These are phyloP conservation scores for Pseudopyricularia javanii DNA, from an alignment of 2,329 filamentous ascomycete species.

Conservation along the genomic window DNA sequence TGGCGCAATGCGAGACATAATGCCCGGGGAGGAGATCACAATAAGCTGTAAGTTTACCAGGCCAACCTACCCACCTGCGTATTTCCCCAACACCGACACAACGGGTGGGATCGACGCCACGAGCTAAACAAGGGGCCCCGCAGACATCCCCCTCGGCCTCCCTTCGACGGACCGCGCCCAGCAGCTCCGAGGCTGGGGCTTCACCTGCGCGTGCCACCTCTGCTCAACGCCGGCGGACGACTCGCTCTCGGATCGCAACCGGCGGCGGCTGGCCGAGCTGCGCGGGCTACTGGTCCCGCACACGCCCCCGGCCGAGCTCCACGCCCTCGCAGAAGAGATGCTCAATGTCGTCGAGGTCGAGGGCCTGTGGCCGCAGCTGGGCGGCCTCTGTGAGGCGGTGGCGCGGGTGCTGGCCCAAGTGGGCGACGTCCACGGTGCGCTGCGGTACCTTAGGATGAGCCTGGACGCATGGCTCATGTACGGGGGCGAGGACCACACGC, in stretches of 20 bases:
- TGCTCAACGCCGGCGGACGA: constrained; percentile 9
- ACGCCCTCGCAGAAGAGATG: constrained; percentile 4
- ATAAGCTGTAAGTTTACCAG: constrained; percentile 17
- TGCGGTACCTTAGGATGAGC: constrained; percentile 2
- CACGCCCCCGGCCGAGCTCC: not conserved
- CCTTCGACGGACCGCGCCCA: constrained; percentile 3
- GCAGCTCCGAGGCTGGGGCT: constrained; percentile 10
- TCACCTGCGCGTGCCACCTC: constrained; percentile 13
- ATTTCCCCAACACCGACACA: not conserved
- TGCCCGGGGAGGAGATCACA: constrained; percentile 20
- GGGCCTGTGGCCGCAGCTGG: constrained; percentile 5
- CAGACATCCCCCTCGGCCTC: constrained; percentile 10
- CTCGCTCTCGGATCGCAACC: not conserved
- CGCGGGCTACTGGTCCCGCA: not conserved
- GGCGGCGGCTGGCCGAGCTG: not conserved
- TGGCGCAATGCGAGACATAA: constrained; percentile 19
- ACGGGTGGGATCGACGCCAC: not conserved
- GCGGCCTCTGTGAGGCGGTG: constrained; percentile 7
- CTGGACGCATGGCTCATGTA: constrained; percentile 6
- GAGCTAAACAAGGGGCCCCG: not conserved
- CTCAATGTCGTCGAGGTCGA: constrained; percentile 4
- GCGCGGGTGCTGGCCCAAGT: constrained; percentile 6
- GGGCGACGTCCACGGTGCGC: constrained; percentile 3
- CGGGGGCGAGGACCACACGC: constrained; percentile 7
- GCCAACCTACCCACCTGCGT: not conserved